Conservation (phyloP, 2,329 filamentous ascomycete genomes). For the Exophiala calicioides region DNA sequence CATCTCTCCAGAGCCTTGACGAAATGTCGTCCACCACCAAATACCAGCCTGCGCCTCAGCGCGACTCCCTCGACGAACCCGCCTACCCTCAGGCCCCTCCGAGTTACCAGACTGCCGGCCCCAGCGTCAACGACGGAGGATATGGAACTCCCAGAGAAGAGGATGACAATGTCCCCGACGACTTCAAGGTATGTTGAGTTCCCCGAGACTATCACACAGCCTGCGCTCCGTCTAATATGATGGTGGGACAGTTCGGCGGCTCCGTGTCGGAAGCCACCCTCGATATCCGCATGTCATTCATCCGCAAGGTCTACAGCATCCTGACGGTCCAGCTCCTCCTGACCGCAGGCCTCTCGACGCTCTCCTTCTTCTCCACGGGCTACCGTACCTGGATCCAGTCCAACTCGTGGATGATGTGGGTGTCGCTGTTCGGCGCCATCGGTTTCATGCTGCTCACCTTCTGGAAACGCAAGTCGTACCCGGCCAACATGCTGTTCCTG, state of each 20-base stretch:
- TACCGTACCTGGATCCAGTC: slow-evolving; percentile 88
- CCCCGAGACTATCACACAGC: slow-evolving; percentile 21
- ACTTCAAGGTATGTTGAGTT: slow-evolving; percentile 92
- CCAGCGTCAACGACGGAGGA: slow-evolving; percentile 61
- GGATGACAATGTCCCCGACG: slow-evolving; percentile 90
- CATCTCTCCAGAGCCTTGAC: background rate
- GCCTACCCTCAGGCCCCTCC: slow-evolving; percentile 76
- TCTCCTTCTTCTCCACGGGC: slow-evolving; percentile 78
- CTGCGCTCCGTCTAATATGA: slow-evolving; percentile 1
- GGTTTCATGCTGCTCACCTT: slow-evolving; percentile 83
- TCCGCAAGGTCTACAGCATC: slow-evolving; percentile 97
- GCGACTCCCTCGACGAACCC: slow-evolving; percentile 75
- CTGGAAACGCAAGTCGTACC: slow-evolving; percentile 96
- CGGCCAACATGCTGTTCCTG: slow-evolving; percentile 91
- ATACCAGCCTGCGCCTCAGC: slow-evolving; percentile 79
- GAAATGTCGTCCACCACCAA: slow-evolving; percentile 55
- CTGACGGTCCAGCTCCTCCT: slow-evolving; percentile 90
- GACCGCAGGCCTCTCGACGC: slow-evolving; percentile 74
- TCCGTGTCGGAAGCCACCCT: slow-evolving; percentile 90
- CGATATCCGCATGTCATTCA: slow-evolving; percentile 94
- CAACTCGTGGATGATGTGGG: slow-evolving; percentile 81
- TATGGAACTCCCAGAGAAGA: slow-evolving; percentile 62
- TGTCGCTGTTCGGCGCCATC: slow-evolving; percentile 80
- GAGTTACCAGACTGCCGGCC: slow-evolving; percentile 68
- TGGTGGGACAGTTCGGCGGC: slow-evolving; percentile 80